Conservation (phyloP, 345 rosid species). For the Firmiana major region DNA sequence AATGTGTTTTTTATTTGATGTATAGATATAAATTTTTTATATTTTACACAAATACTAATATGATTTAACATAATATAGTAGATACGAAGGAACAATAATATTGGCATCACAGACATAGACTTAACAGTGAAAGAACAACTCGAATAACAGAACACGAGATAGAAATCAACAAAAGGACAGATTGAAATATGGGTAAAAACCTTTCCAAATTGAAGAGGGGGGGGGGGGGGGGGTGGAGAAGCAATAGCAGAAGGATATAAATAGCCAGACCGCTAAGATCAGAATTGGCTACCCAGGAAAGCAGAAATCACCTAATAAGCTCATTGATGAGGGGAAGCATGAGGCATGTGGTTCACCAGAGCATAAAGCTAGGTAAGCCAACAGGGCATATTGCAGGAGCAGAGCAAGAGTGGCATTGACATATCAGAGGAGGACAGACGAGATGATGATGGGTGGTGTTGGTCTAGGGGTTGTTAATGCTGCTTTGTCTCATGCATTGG, state of each 20-base stretch:
- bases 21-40: too few species aligned
- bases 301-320: neutral
- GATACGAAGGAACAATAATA: neutral
- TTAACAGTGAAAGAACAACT: neutral
- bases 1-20: too few species aligned
- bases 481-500: constrained; percentile 32
- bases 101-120: neutral
- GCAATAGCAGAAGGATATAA: neutral
- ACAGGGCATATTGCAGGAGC: neutral
- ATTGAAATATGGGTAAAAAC: neutral
- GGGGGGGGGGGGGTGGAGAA: too few species aligned
- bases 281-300: neutral
- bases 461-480: constrained; percentile 22
- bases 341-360: neutral
- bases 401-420: neutral
- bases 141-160: neutral
- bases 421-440: neutral
- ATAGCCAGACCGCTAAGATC: neutral
- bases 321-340: neutral
- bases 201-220: neutral
- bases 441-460: neutral
- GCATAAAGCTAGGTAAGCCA: neutral
- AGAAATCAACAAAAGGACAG: neutral
- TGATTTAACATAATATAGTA: too few species aligned
- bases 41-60: too few species aligned